Percentiles rank a stretch among this genome's conserved stretches.
phyloP scores from a whole-genome alignment of 441 rosid species.

The Erysimum cheiri region DNA sequence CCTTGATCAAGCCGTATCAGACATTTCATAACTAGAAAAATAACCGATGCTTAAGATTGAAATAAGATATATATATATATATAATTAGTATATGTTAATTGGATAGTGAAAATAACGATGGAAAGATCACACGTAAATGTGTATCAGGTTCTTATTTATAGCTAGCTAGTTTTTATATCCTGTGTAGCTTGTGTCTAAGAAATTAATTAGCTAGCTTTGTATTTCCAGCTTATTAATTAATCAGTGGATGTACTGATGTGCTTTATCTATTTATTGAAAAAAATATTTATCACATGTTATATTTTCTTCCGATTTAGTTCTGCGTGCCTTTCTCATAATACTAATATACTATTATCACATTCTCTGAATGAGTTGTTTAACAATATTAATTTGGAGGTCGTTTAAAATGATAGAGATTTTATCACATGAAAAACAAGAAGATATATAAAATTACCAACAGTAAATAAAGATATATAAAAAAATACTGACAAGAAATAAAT shows the following conservation, averaged over 20 bases:
- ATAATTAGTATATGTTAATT: background rate
- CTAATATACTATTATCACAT: background rate
- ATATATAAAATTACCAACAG: background rate
- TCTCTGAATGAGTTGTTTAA: background rate
- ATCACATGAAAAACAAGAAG: background rate
- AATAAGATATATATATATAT: too few species aligned
- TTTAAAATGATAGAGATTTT: background rate
- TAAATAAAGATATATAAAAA: background rate
- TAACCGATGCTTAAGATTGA: background rate
- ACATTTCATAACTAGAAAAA: conserved; percentile 38
- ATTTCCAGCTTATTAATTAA: conserved; percentile 35
- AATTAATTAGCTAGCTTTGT: conserved; percentile 36
- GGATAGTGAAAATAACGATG: conserved; percentile 32
- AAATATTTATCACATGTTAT: background rate
- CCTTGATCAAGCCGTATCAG: conserved; percentile 71
- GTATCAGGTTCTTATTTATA: conserved; percentile 35
- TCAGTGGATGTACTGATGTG: conserved; percentile 42
- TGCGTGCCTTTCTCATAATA: conserved; percentile 17
- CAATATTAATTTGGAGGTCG: conserved; percentile 1
- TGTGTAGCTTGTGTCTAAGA: conserved; percentile 5
- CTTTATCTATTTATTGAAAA: conserved; percentile 25
- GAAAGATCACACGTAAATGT: conserved; percentile 42
- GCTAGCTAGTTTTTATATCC: conserved; percentile 5
- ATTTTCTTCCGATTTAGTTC: background rate
- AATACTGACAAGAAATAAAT: background rate